Conservation (phyloP, 108 stramenopile genomes). For the Schizochytrium sp. region DNA sequence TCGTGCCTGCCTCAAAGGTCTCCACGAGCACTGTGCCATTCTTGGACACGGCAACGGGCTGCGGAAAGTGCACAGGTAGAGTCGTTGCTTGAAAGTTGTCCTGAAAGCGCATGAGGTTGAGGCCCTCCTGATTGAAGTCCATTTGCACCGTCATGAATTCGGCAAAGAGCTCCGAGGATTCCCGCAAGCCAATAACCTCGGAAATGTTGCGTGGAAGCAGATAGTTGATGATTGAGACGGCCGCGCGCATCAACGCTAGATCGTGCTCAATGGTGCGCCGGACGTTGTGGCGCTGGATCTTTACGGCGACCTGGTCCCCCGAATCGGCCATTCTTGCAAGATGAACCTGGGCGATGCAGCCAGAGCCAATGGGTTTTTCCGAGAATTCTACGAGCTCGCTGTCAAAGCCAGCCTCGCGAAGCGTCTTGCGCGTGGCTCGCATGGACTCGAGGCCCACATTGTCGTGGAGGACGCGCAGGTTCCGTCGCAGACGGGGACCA, state of each 20-base stretch:
- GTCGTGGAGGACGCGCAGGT: not conserved
- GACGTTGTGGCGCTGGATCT: not conserved
- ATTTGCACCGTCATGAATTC: not conserved
- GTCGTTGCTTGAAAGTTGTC: not conserved
- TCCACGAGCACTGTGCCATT: slow-evolving; percentile 2
- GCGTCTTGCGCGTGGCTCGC: not conserved
- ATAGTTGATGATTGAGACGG: not conserved
- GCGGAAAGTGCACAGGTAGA: not conserved
- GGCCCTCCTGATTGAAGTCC: not conserved
- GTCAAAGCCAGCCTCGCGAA: not conserved
- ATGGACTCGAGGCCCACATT: not conserved
- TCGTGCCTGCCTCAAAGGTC: not conserved
- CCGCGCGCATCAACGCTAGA: not conserved
- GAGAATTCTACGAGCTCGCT: not conserved
- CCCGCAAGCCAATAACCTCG: not conserved
- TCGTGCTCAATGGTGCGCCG: not conserved
- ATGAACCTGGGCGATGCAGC: slow-evolving; percentile 10
- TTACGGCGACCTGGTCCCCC: not conserved
- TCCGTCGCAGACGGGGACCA: not conserved
- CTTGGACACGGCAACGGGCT: not conserved
- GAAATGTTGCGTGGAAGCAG: not conserved
- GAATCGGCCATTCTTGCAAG: not conserved
- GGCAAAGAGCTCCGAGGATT: not conserved
- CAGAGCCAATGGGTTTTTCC: not conserved
- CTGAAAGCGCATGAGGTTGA: not conserved